A percentile compares a stretch with the other conserved stretches of the same genome.
Conservation (phyloP, 345 rosid genomes). For the Lumnitzera littorea region DNA sequence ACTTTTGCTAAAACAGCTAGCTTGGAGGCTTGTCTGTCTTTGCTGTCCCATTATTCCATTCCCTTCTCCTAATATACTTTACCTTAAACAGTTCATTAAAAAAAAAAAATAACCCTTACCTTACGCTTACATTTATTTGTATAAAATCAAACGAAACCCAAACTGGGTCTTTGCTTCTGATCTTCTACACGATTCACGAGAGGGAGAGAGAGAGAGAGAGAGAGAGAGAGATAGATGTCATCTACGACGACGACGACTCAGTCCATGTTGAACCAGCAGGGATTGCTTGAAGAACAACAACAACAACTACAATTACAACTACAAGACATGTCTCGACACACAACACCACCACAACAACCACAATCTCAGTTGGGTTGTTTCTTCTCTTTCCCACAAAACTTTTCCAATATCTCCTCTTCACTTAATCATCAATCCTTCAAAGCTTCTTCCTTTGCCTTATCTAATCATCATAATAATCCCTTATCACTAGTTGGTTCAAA, state of each 20-base stretch:
- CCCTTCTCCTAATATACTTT: too few relatives aligned
- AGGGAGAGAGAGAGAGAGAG: conserved; percentile 11
- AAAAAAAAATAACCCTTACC: too few relatives aligned
- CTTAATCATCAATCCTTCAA: conserved; percentile 33
- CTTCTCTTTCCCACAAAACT: conserved; percentile 32
- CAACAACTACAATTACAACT: background rate
- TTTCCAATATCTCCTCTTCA: conserved; percentile 18
- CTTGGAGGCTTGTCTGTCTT: too few relatives aligned
- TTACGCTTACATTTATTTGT: background rate
- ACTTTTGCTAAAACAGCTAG: too few relatives aligned
- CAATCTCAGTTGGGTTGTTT: conserved; percentile 54
- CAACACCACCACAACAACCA: background rate
- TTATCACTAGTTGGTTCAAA: conserved; percentile 5
- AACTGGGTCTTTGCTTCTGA: conserved; percentile 8
- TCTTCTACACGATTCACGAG: conserved; percentile 22
- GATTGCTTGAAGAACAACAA: conserved; percentile 53
- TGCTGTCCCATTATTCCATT: too few relatives aligned
- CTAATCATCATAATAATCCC: background rate
- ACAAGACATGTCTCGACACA: too few relatives aligned
- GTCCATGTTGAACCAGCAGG: conserved; percentile 33
- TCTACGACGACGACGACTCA: conserved; percentile 29
- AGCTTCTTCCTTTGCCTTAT: conserved; percentile 13
- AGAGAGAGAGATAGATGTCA: conserved; percentile 34
- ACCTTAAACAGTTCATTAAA: too few relatives aligned
- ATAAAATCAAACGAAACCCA: background rate